Base-by-base conservation (phyloP, 306 rosid genomes). In the Cucurbita pepo region DNA sequence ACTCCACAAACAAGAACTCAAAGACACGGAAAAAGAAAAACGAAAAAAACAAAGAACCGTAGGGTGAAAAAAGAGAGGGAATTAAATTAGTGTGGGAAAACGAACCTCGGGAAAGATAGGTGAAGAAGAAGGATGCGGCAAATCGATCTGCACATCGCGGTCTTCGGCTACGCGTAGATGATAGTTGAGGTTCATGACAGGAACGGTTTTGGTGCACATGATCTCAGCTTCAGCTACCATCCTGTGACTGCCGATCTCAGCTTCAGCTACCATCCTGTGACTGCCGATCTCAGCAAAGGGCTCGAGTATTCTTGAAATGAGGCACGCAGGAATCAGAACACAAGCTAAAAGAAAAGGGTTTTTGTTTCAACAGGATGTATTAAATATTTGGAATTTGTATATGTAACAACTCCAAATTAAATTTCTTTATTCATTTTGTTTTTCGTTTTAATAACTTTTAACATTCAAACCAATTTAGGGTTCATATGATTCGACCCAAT, bases 141-240 rank as follows among this genome's bases (percentile, higher is more conserved):
- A 80, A 66, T 84, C 91, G 66, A 82, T 84, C 77, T 82, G 84
- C 21, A 82, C 78, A 77, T 40, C 78, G 80, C 77, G 89, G 40
- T 86, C 90, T 69, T 85, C 82, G 10, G 87, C 72, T 8, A 83
- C 90, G 67, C 90, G 79, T 13, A 88, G 77, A 76, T 84, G 86
- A 81, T 79, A 88, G 83, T 90, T 87, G 64, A 88, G 82, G 56
- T 90, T 92, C 67, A 85, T 78, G 84, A 82, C 69, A 15, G 91
- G 83, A 76, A 88, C 75, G 73, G 79, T 78, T 80, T 80, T 81
- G 77, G 86, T 83, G 78, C 91, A 79, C 6, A 83, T 82, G 57
- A 87, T 82, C 70, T 93, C 91, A 38, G 97, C 79, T 56, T 88
- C 93, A 5, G 91, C 74, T 8, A 84, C 85, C 85, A 88, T 77